Conservation (phyloP, 441 rosid species). For the Flueggea neowawraea region DNA sequence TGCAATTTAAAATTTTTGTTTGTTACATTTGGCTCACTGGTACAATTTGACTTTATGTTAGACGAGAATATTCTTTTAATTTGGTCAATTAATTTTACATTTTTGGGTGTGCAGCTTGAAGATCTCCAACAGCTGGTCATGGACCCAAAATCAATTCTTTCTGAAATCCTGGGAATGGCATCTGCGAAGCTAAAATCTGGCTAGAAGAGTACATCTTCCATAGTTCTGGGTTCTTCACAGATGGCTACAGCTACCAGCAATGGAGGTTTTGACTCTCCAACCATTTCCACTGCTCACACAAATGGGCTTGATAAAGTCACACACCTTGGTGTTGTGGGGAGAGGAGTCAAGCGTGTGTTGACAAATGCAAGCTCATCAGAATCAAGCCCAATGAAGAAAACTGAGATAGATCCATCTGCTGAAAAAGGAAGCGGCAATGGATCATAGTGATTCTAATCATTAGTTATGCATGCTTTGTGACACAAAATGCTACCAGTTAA, state of each 20-base stretch:
- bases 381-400: slow-evolving; percentile 59
- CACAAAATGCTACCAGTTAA: slow-evolving; percentile 1
- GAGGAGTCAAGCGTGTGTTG: slow-evolving; percentile 89
- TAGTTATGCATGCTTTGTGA: not conserved
- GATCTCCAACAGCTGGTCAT: slow-evolving; percentile 69
- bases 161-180: slow-evolving; percentile 69
- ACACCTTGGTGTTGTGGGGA: slow-evolving; percentile 83
- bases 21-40: not conserved
- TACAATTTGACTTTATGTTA: not conserved
- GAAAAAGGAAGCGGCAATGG: slow-evolving; percentile 44
- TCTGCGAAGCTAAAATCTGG: slow-evolving; percentile 43
- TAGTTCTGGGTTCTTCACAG: slow-evolving; percentile 52
- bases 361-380: slow-evolving; percentile 38
- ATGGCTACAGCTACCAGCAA: slow-evolving; percentile 41
- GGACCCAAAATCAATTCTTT: slow-evolving; percentile 65
- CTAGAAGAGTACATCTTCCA: slow-evolving; percentile 34
- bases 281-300: slow-evolving; percentile 75
- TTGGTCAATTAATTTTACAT: slow-evolving; percentile 15
- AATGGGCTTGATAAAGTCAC: slow-evolving; percentile 62
- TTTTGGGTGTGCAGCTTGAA: slow-evolving; percentile 65
- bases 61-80: slow-evolving; percentile 4
- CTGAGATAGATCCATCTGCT: slow-evolving; percentile 33
- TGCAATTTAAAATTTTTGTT: not conserved
- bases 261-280: slow-evolving; percentile 59
- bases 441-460: slow-evolving; percentile 20